Percentiles rank a stretch among this genome's conserved stretches.
phyloP scores from a whole-genome alignment of 2,329 filamentous ascomycete species.

The Fusarium duplospermum region DNA sequence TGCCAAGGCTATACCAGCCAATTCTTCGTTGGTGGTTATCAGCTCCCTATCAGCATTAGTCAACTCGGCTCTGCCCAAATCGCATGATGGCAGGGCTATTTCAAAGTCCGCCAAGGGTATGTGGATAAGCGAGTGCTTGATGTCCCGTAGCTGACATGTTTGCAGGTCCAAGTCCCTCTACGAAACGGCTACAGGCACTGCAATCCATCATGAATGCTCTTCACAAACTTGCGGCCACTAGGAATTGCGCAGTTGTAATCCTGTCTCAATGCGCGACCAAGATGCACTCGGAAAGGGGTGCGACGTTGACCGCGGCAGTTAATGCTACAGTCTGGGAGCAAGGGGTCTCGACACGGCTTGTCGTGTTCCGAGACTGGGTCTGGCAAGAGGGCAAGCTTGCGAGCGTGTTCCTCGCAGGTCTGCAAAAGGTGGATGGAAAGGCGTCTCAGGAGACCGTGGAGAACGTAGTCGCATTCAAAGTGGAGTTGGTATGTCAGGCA shows the following conservation, averaged over 20 bases:
- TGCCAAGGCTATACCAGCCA: conserved; percentile 68
- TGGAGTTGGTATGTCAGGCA: conserved; percentile 56
- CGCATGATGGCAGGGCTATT: conserved; percentile 53
- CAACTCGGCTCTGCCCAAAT: conserved; percentile 79
- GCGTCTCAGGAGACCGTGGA: conserved; percentile 53
- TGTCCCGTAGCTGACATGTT: conserved; percentile 18
- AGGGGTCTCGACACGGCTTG: conserved; percentile 77
- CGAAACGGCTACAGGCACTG: conserved; percentile 63
- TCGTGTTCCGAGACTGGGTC: conserved; percentile 83
- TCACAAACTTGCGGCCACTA: conserved; percentile 79
- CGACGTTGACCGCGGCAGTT: conserved; percentile 80
- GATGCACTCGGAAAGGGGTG: conserved; percentile 73
- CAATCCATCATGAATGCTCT: conserved; percentile 76
- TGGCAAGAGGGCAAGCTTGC: conserved; percentile 60
- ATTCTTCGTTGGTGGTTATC: conserved; percentile 77
- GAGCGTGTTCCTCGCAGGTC: conserved; percentile 68
- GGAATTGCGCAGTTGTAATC: conserved; percentile 78
- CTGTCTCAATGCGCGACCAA: conserved; percentile 86
- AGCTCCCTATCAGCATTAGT: conserved; percentile 83
- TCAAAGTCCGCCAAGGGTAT: conserved; percentile 56
- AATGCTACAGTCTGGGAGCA: conserved; percentile 84
- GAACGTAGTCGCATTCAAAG: conserved; percentile 61
- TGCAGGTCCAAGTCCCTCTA: conserved; percentile 52
- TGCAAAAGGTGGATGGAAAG: conserved; percentile 74
- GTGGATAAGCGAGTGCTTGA: conserved; percentile 18